Evolutionary conservation across 163 green algal species (phyloP), one percentile per base, ranked within the genome.

Genomic region (Smithsoniella earleae): DNA sequence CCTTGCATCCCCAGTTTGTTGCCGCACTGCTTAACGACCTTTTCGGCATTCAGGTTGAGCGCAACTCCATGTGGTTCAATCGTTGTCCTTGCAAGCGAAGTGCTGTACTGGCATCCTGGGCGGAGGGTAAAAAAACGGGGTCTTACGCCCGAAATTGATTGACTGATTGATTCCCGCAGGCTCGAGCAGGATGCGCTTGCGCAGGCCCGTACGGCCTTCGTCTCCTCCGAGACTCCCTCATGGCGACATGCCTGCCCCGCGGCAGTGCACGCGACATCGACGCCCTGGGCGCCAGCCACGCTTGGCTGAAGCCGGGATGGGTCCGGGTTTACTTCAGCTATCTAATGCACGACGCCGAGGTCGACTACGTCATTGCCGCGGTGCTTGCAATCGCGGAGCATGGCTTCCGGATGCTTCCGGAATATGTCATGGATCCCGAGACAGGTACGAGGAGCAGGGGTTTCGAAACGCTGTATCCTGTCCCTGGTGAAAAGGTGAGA

Each of bases 261-360:
- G n/a, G n/a, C n/a, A n/a, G n/a, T n/a, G n/a, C n/a, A n/a, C n/a
- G n/a, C n/a, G n/a, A n/a, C n/a, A n/a, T n/a, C n/a, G n/a, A n/a
- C n/a, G n/a, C n/a, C n/a, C n/a, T n/a, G n/a, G n/a, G n/a, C n/a
- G 20, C 58, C 6, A 31, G 58, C 18, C 18, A 69, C 34, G 6
- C 58, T 36, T 69, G 58, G 58, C 18, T 43, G 0, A 69, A 69
- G 58, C 58, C 58, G 3, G 58, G 58, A 5, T 69, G 58, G 58
- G 58, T 69, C 1, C 6, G 58, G 25, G 58, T 69, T 18, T 69
- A 69, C 58, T 69, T 69, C 58, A 69, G 58, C 58, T 69, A 43
- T 13, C 58, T 69, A 4, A 69, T 69, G 58, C 18, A 30, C 8
- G 4, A 5, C 6, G 5, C 25, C 18, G 58, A 69, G 25, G 58